Evolutionary conservation across 805 yeast species (phyloP), one percentile per base, ranked within the genome.

Genomic region (Yarrowia yakushimensis): DNA sequence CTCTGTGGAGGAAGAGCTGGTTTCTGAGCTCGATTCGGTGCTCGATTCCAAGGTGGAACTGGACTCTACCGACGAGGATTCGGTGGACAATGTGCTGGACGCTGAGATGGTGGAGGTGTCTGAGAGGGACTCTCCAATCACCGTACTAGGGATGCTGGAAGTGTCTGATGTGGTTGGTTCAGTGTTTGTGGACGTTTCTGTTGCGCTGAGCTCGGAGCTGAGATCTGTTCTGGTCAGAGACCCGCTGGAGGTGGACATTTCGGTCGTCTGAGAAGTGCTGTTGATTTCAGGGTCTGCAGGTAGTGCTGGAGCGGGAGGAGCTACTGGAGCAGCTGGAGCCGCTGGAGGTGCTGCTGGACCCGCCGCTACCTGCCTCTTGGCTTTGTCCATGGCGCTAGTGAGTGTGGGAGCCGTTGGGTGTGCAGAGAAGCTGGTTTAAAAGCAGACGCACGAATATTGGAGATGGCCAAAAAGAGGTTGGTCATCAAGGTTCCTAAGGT

Each of bases 351-450:
- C 22, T 2, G n/a, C 37, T 13, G 37, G 37, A 12, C 37, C 11
- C 18, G 43, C 57, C 13, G 60, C 52, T 23, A n/a, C 39, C 55
- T 48, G 55, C 55, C 55, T 31, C 55, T 48, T 48, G 55, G 55
- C 55, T 48, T 48, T 48, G 27, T 48, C 55, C 55, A 48, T 48
- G 55, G 37, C 55, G 39, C 55, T 48, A 48, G 39, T 22, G 55
- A 15, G 27, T 17, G 50, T n/a, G 27, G 12, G 20, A 15, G 22
- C 31, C 28, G 7, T n/a, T 11, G 18, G n/a, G 15, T 9, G 50
- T n/a, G 50, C 50, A 43, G 48, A 25, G 48, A 42, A 10, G n/a
- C 22, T 9, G 43, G 50, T 17, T 27, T 43, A 43, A 43, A 30
- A 20, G 52, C 9, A n/a, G 45, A 23, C 31, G 50, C 50, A 27